A percentile compares a stretch with the other conserved stretches of the same genome.
Conservation (phyloP, 768 basidiomycete species). For the Leccinum boreale region DNA sequence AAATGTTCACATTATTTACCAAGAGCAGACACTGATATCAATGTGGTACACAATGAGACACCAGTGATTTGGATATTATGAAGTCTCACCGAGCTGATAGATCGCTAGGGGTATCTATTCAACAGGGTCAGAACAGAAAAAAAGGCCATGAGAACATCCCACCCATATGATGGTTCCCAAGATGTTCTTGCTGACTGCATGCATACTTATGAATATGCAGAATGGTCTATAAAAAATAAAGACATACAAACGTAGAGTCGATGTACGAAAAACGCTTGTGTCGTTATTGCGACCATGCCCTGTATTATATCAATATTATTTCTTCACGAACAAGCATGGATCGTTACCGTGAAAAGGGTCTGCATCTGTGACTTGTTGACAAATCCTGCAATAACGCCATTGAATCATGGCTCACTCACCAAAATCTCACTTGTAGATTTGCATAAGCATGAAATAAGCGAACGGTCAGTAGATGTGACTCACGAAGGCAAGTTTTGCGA, state of each 20-base stretch:
- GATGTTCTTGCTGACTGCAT: neutral
- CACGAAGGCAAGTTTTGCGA: neutral
- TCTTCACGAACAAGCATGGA: neutral
- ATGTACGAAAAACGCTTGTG: slow-evolving; percentile 1
- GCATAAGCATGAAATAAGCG: neutral
- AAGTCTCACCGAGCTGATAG: slow-evolving; percentile 2
- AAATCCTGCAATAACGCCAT: too few relatives aligned
- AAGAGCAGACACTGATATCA: neutral
- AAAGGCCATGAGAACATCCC: neutral
- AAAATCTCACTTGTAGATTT: neutral
- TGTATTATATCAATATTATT: neutral
- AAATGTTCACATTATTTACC: neutral
- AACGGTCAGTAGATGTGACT: neutral
- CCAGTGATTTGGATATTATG: too few relatives aligned
- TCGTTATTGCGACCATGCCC: neutral
- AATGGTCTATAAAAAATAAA: neutral
- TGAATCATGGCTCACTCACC: neutral
- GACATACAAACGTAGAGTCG: slow-evolving; percentile 1
- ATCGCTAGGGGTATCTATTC: neutral
- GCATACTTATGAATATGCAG: neutral
- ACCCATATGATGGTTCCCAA: neutral
- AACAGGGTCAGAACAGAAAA: neutral
- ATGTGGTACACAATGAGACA: neutral
- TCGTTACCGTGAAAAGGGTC: neutral
- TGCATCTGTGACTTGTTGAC: neutral